phyloP scores from a whole-genome alignment of 352 stramenopile genomes.

The Elongisporangium senticosum region DNA sequence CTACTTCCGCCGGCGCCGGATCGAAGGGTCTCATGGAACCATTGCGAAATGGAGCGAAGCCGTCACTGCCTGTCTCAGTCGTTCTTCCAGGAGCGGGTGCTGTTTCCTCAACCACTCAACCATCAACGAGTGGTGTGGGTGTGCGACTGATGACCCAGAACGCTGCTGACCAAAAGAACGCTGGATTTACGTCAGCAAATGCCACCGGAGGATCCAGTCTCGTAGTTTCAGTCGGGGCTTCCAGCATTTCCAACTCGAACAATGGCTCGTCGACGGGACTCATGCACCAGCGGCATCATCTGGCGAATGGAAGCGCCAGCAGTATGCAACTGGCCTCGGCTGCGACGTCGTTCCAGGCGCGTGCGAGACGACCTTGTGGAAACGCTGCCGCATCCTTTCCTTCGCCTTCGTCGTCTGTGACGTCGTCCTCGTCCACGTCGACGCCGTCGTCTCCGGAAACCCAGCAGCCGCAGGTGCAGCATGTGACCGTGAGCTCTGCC shows the following conservation, averaged over 20 bases:
- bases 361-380: conserved; percentile 32
- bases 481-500: conserved; percentile 64
- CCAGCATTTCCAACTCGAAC: neutral
- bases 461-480: conserved; percentile 46
- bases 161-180: neutral
- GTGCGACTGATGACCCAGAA: neutral
- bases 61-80: neutral
- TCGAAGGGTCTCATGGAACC: neutral
- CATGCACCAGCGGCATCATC: conserved; percentile 21
- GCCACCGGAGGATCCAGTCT: neutral
- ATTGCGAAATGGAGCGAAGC: neutral
- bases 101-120: neutral
- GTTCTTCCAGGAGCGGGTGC: neutral
- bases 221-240: neutral
- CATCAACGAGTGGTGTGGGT: neutral
- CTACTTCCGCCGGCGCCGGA: neutral
- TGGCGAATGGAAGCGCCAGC: neutral
- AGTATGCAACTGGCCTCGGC: conserved; percentile 4
- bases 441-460: conserved; percentile 41
- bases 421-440: conserved; percentile 26
- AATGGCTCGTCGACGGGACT: neutral
- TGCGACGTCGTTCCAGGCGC: conserved; percentile 22
- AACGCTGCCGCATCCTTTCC: conserved; percentile 43
- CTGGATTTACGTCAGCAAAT: neutral
- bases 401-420: conserved; percentile 27